A percentile compares a stretch with the other conserved stretches of the same genome.
These are phyloP conservation scores for Tulasnella sp. DNA, from an alignment of 768 basidiomycete species.

Conservation along the genomic window DNA sequence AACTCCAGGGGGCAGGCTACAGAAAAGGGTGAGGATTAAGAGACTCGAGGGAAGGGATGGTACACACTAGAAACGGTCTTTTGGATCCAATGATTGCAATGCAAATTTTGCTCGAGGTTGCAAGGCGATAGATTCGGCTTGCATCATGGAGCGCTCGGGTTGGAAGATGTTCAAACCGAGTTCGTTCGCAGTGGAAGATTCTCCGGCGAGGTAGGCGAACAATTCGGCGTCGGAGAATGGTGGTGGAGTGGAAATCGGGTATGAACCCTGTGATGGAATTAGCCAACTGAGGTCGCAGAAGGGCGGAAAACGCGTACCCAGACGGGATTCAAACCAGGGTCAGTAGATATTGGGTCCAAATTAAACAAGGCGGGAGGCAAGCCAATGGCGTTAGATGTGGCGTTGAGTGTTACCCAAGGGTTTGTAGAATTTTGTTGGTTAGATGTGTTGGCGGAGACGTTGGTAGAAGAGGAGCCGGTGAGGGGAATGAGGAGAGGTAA, in stretches of 20 bases:
- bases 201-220: slow-evolving; percentile 3
- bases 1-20: slow-evolving; percentile 24
- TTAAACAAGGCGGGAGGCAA: background rate
- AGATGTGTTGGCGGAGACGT: too few relatives aligned
- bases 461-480: too few relatives aligned
- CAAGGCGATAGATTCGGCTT: background rate
- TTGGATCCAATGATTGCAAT: slow-evolving; percentile 18
- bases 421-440: background rate
- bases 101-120: slow-evolving; percentile 5
- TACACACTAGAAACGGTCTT: slow-evolving; percentile 25
- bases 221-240: slow-evolving; percentile 6
- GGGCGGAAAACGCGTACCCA: background rate
- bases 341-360: background rate
- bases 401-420: background rate
- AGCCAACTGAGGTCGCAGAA: background rate
- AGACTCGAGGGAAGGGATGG: background rate
- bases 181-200: background rate
- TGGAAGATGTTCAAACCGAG: slow-evolving; percentile 12
- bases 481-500: background rate
- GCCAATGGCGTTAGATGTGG: background rate
- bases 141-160: slow-evolving; percentile 9
- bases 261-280: background rate
- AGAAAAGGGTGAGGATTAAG: background rate
- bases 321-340: background rate
- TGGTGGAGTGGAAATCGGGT: background rate